Conservation (phyloP, 116 monocot genomes). For the Posidonia oceanica region DNA sequence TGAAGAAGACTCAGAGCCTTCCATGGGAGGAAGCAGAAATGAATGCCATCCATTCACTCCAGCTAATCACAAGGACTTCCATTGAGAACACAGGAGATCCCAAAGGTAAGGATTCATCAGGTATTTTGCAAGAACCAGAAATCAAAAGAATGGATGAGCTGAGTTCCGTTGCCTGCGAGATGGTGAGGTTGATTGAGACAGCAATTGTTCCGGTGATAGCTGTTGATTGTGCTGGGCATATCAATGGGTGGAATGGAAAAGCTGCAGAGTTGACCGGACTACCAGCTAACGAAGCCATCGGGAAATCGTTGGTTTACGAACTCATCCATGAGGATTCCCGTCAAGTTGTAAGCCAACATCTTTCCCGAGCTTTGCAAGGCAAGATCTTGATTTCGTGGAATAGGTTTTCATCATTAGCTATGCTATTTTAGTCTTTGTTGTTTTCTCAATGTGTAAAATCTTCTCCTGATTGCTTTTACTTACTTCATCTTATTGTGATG, state of each 20-base stretch:
- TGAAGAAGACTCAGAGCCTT: conserved; percentile 55
- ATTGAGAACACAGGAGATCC: conserved; percentile 27
- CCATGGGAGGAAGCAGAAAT: conserved; percentile 81
- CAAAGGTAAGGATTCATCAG: conserved; percentile 27
- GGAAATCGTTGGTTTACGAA: conserved; percentile 53
- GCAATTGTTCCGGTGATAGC: conserved; percentile 62
- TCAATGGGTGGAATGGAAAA: conserved; percentile 77
- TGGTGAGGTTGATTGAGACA: conserved; percentile 76
- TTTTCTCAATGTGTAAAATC: too few species aligned
- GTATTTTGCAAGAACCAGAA: conserved; percentile 24
- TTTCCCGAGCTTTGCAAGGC: conserved; percentile 50
- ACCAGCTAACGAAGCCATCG: conserved; percentile 52
- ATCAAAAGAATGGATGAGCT: conserved; percentile 23
- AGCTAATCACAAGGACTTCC: conserved; percentile 34
- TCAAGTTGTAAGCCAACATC: conserved; percentile 33
- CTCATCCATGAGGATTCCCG: conserved; percentile 53
- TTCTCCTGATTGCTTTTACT: too few species aligned
- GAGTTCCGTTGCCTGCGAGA: conserved; percentile 47
- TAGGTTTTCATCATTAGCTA: too few species aligned
- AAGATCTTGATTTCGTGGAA: too few species aligned
- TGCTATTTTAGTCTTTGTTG: too few species aligned
- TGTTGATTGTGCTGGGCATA: conserved; percentile 38
- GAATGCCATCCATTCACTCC: conserved; percentile 65
- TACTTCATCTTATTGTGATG: too few species aligned
- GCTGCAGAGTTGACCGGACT: conserved; percentile 49